Base-by-base conservation (phyloP, 1,139 yeast species). In the Kluyveromyces marxianus region DNA sequence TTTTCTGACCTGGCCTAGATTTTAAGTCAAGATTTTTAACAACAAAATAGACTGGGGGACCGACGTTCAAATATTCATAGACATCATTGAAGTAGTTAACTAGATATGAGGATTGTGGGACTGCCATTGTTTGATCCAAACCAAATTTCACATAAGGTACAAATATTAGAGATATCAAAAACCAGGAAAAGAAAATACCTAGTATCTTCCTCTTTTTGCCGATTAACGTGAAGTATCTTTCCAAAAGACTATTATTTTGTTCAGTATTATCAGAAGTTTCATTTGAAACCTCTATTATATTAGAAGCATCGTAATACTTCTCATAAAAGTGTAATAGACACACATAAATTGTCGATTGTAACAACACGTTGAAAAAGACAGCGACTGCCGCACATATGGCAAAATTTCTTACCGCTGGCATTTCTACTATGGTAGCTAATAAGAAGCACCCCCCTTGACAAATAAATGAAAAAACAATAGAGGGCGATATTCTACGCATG, bases 361-460 rank as follows among this genome's bases (percentile, higher is more conserved):
- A 69, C 1, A 80, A 41, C 3, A 92, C 82, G 61, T 92, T 90
- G 55, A 87, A 69, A 10, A 82, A 61, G 2, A 92, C 82, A 0
- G 97, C 94, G 8, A 90, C 86, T 0, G 96, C 94, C 10, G 96
- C 86, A 59, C 87, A 92, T 27, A 82, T 68, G 0, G 98, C 97
- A 71, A 92, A 92, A 63, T 90, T 92, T 52, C 83, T 75, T 6
- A 90, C 97, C 0, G 97, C 97, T 2, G 97, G 97, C 97, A 90
- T 92, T 21, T 81, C 76, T 4, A 92, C 97, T 5, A 72, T 66
- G 0, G 95, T 74, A 0, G 96, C 96, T 39, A 92, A 69, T 7
- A 80, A 67, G 60, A 92, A 89, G 61, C 96, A 85, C 4, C 81
- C 69, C 6, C 83, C 72, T 57, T 92, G 97, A 44, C 92, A 77